Percentiles rank a stretch among this genome's conserved stretches.
phyloP scores from a whole-genome alignment of 179 eudicot genomes.

The Beta corolliflora region DNA sequence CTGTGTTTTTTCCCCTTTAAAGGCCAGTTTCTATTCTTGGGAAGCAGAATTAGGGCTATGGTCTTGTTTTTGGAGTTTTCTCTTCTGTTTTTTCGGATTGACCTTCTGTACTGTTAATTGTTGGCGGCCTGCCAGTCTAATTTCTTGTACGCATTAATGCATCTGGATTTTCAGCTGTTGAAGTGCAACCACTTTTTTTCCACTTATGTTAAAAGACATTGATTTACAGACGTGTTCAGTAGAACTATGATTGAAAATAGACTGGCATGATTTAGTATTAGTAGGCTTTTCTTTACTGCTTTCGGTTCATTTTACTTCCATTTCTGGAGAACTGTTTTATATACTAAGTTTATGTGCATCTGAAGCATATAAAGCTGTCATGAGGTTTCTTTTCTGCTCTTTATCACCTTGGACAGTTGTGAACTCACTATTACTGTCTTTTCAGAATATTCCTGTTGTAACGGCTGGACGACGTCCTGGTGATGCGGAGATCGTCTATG shows the following conservation, averaged over 20 bases:
- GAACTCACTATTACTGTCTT: constrained; percentile 1
- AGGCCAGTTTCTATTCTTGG: neutral
- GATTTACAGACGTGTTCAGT: neutral
- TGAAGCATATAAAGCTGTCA: neutral
- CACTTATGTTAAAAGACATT: neutral
- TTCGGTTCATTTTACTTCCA: neutral
- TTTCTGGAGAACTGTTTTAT: neutral
- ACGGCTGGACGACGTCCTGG: constrained; percentile 85
- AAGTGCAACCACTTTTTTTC: no score
- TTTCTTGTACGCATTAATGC: no score
- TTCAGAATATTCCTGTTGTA: constrained; percentile 83
- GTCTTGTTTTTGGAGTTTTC: neutral
- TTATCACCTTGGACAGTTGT: neutral
- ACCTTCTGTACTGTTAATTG: neutral
- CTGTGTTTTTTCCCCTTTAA: neutral
- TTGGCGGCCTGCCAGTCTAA: neutral
- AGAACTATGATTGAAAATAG: neutral
- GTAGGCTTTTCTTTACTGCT: neutral
- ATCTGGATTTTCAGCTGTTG: neutral
- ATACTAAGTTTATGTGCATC: neutral
- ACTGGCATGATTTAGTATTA: neutral
- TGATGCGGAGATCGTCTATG: constrained; percentile 91
- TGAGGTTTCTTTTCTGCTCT: neutral
- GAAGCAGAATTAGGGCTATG: neutral
- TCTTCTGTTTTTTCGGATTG: neutral